phyloP scores from a whole-genome alignment of 768 basidiomycete genomes.

The Rubroboletus satanas region DNA sequence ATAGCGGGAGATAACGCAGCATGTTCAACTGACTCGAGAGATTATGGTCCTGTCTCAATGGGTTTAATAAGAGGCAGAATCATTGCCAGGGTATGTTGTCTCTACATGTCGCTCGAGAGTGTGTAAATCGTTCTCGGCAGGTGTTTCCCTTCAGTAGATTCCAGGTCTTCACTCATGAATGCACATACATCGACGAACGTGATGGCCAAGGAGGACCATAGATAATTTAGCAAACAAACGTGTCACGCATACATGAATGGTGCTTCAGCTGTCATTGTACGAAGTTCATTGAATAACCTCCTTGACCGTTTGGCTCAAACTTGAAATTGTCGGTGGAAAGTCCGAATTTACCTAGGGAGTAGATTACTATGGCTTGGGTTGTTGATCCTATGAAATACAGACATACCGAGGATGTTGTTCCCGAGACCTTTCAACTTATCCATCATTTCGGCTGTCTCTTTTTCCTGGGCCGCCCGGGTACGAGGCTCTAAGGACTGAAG shows the following conservation, averaged over 20 bases:
- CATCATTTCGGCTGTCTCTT: conserved; percentile 89
- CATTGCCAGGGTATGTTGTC: conserved; percentile 52
- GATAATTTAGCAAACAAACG: not conserved
- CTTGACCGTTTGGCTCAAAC: conserved; percentile 88
- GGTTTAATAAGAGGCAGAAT: conserved; percentile 70
- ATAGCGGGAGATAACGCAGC: conserved; percentile 84
- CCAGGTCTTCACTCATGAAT: conserved; percentile 19
- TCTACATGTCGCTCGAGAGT: not conserved
- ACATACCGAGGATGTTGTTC: conserved; percentile 79
- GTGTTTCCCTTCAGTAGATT: conserved; percentile 31
- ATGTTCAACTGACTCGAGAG: conserved; percentile 80
- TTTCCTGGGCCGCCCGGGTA: conserved; percentile 72
- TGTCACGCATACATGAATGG: not conserved
- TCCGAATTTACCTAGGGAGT: conserved; percentile 76
- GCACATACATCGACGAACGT: conserved; percentile 20
- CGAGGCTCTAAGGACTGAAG: conserved; percentile 60
- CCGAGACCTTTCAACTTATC: conserved; percentile 90
- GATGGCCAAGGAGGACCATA: not conserved
- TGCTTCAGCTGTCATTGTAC: conserved; percentile 36
- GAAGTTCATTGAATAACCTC: conserved; percentile 96
- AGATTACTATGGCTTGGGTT: not conserved
- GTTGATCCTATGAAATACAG: not conserved
- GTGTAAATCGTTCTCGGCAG: conserved; percentile 14
- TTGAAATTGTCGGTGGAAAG: conserved; percentile 96
- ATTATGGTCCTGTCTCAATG: conserved; percentile 90